Percentiles rank a stretch among this genome's conserved stretches.
Conservation (phyloP, 257 asterid genomes). For the Gynochthodes officinalis region DNA sequence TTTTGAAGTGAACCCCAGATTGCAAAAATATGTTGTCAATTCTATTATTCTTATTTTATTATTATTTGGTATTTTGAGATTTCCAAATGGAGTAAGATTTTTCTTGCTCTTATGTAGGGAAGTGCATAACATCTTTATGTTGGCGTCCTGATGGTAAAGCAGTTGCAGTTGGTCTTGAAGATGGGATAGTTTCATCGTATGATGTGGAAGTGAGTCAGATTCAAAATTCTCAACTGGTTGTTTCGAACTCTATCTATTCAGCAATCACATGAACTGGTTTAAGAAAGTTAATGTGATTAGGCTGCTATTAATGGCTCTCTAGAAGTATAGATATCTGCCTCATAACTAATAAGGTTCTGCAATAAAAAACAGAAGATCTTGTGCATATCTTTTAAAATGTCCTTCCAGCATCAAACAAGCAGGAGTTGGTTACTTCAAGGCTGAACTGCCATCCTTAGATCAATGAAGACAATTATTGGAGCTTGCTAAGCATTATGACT, state of each 20-base stretch:
- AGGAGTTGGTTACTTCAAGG: neutral
- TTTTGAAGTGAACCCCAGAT: neutral
- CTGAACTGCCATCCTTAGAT: neutral
- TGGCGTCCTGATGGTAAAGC: slow-evolving; percentile 99
- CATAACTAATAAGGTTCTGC: neutral
- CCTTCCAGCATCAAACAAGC: neutral
- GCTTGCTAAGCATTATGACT: neutral
- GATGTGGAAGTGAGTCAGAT: slow-evolving; percentile 79
- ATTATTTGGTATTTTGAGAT: neutral
- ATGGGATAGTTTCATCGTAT: slow-evolving; percentile 82
- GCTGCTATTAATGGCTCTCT: neutral
- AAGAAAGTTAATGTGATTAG: neutral
- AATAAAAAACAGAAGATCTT: neutral
- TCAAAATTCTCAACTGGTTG: slow-evolving; percentile 3
- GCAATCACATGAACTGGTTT: neutral
- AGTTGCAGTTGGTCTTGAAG: slow-evolving; percentile 89
- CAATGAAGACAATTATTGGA: neutral
- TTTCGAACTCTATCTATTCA: neutral
- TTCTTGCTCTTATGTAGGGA: slow-evolving; percentile 40
- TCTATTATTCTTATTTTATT: neutral
- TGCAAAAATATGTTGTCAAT: neutral
- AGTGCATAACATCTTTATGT: slow-evolving; percentile 76
- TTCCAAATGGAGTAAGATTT: slow-evolving; percentile 1
- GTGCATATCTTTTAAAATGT: neutral
- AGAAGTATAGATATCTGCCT: neutral